Evolutionary conservation across 1,284 basidiomycete species (phyloP), one percentile per base, ranked within the genome.

Genomic region (Marasmius oreades): DNA sequence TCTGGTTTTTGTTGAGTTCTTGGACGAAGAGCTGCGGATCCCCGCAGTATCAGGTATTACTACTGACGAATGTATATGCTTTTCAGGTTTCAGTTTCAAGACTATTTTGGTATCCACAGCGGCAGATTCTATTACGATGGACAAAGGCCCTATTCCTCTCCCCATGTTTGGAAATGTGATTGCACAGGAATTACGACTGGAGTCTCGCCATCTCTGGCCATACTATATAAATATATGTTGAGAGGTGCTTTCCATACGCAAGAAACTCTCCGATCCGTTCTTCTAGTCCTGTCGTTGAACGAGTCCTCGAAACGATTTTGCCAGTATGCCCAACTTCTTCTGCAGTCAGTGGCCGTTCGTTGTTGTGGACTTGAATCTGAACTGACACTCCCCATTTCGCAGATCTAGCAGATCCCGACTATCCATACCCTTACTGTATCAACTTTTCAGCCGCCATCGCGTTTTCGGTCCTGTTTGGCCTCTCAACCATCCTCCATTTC

Each of bases 381-480:
- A 6, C 4, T 20, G 37, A 39, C 37, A 5, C 37, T 39, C 18
- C 18, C 5, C 18, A 16, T 20, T 39, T 39, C 37, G 10, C 37
- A 20, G 37, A 39, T 39, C 5, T 39, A 16, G 37, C 14, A 4
- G 37, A 39, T 39, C 37, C 16, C 5, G 37, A 39, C 37, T 39
- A 39, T 39, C 14, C 37, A 5, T 39, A 16, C 37, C 42, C 59
- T 58, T 64, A 64, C 24, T 61, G 58, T 48, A 60, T 62, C 0
- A 63, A 62, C n/a, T 61, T 64, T 43, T 56, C 62, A 31, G 62
- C 63, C 7, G 62, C 63, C 34, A 48, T 63, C 5, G 10, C 62
- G 3, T 62, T 63, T 16, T 47, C 63, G 23, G 56, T 45, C 53
- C 52, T 63, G 31, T 64, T 64, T 39, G 63, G 59, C 10, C 45